A percentile compares a stretch with the other conserved stretches of the same genome.
These are phyloP conservation scores for Vaccinium darrowii DNA, from an alignment of 148 eudicot species.

Conservation along the genomic window DNA sequence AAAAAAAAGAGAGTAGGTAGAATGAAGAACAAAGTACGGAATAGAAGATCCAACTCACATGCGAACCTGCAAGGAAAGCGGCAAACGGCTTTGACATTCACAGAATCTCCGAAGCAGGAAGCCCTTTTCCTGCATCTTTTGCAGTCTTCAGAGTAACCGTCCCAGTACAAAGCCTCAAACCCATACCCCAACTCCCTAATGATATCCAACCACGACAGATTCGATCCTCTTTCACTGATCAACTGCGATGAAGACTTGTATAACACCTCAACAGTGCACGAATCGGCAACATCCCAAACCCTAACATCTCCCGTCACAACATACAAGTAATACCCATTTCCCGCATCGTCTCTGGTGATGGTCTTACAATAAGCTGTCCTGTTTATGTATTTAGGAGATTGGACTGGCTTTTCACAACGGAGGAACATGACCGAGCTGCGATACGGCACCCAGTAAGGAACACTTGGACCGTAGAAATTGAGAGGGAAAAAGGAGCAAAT, in stretches of 20 bases:
- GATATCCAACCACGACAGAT: not conserved
- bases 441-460: too few species aligned
- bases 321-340: not conserved
- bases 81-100: too few species aligned
- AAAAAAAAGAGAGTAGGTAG: too few species aligned
- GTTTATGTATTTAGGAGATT: not conserved
- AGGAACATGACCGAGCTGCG: not conserved
- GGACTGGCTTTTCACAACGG: slow-evolving; percentile 8
- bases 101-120: too few species aligned
- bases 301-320: not conserved
- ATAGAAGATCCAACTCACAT: too few species aligned
- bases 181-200: slow-evolving; percentile 16
- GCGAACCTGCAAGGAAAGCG: too few species aligned
- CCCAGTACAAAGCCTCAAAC: not conserved
- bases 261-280: slow-evolving; percentile 3
- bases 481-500: slow-evolving; percentile 9
- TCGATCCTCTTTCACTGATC: not conserved
- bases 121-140: too few species aligned
- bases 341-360: not conserved
- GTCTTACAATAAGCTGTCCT: not conserved
- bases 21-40: too few species aligned
- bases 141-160: not conserved
- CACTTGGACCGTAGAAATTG: too few species aligned
- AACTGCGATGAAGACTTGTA: not conserved
- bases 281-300: slow-evolving; percentile 15